Conservation (phyloP, 1,284 basidiomycete genomes). For the Puccinia hordei region DNA sequence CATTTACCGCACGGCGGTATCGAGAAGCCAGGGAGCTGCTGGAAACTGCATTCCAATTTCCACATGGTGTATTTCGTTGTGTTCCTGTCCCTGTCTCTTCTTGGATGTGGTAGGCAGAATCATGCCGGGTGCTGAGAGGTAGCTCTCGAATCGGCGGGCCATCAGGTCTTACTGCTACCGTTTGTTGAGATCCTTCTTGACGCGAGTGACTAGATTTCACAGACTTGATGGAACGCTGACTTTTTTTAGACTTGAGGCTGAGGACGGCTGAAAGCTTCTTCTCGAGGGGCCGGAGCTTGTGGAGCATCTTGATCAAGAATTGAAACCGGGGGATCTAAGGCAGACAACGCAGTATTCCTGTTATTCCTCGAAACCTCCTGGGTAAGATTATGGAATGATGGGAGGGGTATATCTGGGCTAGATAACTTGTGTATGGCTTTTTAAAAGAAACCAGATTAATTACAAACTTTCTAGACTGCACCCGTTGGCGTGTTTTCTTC, state of each 20-base stretch:
- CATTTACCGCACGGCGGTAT: slow-evolving; percentile 21
- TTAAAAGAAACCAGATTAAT: too few relatives aligned
- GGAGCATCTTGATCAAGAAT: slow-evolving; percentile 8
- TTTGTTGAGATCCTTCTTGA: slow-evolving; percentile 7
- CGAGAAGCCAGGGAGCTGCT: neutral
- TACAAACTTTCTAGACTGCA: too few relatives aligned
- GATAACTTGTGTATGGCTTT: too few relatives aligned
- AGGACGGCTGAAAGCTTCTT: slow-evolving; percentile 12
- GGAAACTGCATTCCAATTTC: neutral
- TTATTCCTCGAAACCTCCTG: slow-evolving; percentile 2
- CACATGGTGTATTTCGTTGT: neutral
- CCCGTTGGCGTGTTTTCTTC: too few relatives aligned
- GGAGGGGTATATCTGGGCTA: neutral
- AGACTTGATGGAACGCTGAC: slow-evolving; percentile 14
- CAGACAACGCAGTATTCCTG: neutral
- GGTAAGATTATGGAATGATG: neutral
- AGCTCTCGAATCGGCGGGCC: neutral
- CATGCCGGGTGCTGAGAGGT: neutral
- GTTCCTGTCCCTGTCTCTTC: neutral
- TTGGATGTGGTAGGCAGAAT: neutral
- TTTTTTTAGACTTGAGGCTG: slow-evolving; percentile 11
- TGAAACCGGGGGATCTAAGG: neutral
- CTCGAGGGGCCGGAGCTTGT: slow-evolving; percentile 7
- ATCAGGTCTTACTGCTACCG: neutral
- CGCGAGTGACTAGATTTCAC: neutral